phyloP scores from a whole-genome alignment of 768 basidiomycete genomes.

The Hericium coralloides region DNA sequence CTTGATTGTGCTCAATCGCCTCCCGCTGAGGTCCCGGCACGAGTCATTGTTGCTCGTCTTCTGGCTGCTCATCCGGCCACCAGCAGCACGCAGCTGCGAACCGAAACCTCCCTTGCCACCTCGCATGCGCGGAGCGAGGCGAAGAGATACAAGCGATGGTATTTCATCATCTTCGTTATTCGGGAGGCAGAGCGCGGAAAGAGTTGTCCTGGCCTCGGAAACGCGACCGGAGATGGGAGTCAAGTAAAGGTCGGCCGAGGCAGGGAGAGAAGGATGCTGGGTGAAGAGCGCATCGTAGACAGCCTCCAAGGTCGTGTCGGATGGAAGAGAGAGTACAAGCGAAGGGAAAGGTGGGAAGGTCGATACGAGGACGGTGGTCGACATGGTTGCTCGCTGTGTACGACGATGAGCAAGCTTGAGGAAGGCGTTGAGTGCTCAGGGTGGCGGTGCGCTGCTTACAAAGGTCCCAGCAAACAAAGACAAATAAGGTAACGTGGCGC shows the following conservation, averaged over 20 bases:
- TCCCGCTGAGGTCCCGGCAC: conserved; percentile 85
- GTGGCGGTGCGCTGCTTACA: background rate
- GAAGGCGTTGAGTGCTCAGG: background rate
- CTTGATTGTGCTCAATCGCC: conserved; percentile 88
- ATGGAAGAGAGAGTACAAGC: conserved; percentile 36
- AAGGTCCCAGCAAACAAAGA: background rate
- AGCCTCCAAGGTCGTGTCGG: conserved; percentile 29
- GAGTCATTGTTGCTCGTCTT: conserved; percentile 94
- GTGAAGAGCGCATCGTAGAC: conserved; percentile 35
- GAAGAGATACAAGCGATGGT: conserved; percentile 45
- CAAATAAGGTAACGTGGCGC: background rate
- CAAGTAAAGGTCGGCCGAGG: conserved; percentile 31
- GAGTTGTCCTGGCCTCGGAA: conserved; percentile 19
- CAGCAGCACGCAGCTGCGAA: conserved; percentile 90
- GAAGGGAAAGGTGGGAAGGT: conserved; percentile 55
- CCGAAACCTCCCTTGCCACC: conserved; percentile 99
- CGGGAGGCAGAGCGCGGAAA: conserved; percentile 28
- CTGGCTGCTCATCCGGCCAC: conserved; percentile 94
- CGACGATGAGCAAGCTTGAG: background rate
- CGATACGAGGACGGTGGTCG: conserved; percentile 45
- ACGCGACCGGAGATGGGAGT: conserved; percentile 30
- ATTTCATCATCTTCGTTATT: conserved; percentile 19
- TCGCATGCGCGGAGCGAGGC: conserved; percentile 62
- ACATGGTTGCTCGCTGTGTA: conserved; percentile 25
- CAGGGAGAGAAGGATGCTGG: conserved; percentile 41